A percentile compares a stretch with the other conserved stretches of the same genome.
Conservation (phyloP, 192 early-diverging fungal genomes). For the Coemansia sp. region DNA sequence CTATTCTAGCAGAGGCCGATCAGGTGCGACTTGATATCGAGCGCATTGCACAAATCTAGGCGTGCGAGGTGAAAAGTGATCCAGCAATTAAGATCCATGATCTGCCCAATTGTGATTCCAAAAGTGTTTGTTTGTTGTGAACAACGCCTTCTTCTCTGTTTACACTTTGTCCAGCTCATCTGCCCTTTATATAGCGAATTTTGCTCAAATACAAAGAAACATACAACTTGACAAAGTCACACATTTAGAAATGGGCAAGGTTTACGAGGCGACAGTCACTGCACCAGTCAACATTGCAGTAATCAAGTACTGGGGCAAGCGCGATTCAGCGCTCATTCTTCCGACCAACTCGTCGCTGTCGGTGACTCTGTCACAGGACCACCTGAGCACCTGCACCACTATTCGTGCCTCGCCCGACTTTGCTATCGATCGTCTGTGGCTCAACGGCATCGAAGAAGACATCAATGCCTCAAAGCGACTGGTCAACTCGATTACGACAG, state of each 20-base stretch:
- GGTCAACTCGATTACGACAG: constrained; percentile 75
- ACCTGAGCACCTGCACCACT: constrained; percentile 93
- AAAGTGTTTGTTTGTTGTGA: background rate
- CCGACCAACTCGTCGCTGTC: constrained; percentile 98
- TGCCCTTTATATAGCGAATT: background rate
- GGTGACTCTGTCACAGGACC: constrained; percentile 93
- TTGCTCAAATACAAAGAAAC: background rate
- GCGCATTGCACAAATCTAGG: constrained; percentile 29
- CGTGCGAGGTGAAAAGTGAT: background rate
- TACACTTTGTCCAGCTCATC: background rate
- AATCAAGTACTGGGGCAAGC: constrained; percentile 99
- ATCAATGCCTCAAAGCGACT: constrained; percentile 79
- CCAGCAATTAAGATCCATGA: background rate
- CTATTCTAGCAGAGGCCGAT: constrained; percentile 25
- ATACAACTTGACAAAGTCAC: background rate
- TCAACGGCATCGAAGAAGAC: constrained; percentile 90
- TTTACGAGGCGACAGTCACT: constrained; percentile 74
- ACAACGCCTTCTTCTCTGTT: background rate
- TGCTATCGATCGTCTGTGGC: constrained; percentile 80
- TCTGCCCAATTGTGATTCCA: background rate
- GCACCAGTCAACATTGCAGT: constrained; percentile 99
- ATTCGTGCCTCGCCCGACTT: constrained; percentile 68
- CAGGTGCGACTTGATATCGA: constrained; percentile 41
- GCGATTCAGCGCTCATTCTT: constrained; percentile 82
- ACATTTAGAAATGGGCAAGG: constrained; percentile 12